Evolutionary conservation across 2,329 filamentous ascomycete species (phyloP).

Genomic region (Dothistroma septosporum): DNA sequence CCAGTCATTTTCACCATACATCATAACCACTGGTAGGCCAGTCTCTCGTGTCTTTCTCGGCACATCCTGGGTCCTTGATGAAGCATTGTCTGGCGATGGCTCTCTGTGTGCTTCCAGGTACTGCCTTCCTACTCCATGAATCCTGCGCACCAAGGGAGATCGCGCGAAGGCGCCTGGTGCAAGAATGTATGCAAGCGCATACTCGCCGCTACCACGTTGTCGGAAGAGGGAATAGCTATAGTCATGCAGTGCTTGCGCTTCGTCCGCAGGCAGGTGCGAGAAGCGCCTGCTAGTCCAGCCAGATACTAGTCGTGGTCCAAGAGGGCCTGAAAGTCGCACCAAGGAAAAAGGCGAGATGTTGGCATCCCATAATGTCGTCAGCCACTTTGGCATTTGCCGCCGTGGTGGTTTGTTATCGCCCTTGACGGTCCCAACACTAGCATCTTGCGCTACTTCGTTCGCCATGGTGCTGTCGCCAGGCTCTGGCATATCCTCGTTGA

Average conservation of each 20-base stretch:
- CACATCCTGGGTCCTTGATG: slow-evolving; percentile 55
- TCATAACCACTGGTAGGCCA: slow-evolving; percentile 70
- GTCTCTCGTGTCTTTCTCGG: slow-evolving; percentile 59
- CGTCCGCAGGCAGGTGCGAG: slow-evolving; percentile 74
- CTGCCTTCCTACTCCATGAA: slow-evolving; percentile 82
- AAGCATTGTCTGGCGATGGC: slow-evolving; percentile 27
- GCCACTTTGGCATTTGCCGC: slow-evolving; percentile 72
- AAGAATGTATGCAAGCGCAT: slow-evolving; percentile 85
- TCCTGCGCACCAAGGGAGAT: slow-evolving; percentile 78
- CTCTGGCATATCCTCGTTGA: slow-evolving; percentile 74
- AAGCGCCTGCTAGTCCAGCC: slow-evolving; percentile 94
- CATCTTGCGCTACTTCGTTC: slow-evolving; percentile 69
- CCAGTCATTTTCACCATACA: slow-evolving; percentile 98
- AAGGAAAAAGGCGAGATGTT: slow-evolving; percentile 94
- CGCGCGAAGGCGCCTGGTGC: slow-evolving; percentile 91
- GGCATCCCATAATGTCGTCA: slow-evolving; percentile 92
- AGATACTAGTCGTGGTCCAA: slow-evolving; percentile 87
- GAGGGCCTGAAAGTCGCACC: slow-evolving; percentile 78
- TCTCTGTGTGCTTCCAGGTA: slow-evolving; percentile 35
- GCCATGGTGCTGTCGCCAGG: slow-evolving; percentile 67
- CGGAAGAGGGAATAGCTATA: slow-evolving; percentile 95
- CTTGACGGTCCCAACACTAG: slow-evolving; percentile 29
- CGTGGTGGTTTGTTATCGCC: slow-evolving; percentile 47
- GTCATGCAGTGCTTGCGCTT: slow-evolving; percentile 80
- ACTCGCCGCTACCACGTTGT: slow-evolving; percentile 87